These are phyloP conservation scores for Xylaria telfairii DNA, from an alignment of 495 filamentous ascomycete species.

Conservation along the genomic window DNA sequence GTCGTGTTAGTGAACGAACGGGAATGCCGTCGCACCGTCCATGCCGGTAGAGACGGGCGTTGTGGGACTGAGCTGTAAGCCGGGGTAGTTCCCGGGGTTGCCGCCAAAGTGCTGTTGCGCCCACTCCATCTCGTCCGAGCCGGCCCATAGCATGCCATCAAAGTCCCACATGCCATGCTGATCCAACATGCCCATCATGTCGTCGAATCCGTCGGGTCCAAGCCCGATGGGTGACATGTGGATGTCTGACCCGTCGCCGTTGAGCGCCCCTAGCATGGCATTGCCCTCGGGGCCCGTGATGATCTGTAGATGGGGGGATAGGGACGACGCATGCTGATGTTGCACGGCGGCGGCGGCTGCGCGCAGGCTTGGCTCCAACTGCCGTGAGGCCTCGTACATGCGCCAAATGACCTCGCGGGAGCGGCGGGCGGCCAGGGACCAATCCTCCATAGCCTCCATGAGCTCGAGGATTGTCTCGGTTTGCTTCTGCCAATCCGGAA, in stretches of 20 bases:
- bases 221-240: conserved; percentile 59
- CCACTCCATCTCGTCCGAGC: conserved; percentile 46
- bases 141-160: conserved; percentile 59
- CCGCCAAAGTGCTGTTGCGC: conserved; percentile 37
- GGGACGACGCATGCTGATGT: conserved; percentile 34
- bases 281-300: conserved; percentile 39
- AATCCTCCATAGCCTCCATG: conserved; percentile 72
- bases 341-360: conserved; percentile 28
- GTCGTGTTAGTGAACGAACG: conserved; percentile 22
- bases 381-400: conserved; percentile 68
- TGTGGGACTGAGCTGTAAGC: conserved; percentile 26
- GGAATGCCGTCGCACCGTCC: conserved; percentile 24
- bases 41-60: conserved; percentile 24
- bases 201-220: conserved; percentile 57
- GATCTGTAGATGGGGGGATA: conserved; percentile 37
- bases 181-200: conserved; percentile 60
- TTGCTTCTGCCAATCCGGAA: conserved; percentile 65
- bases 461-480: conserved; percentile 72
- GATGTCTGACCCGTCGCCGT: conserved; percentile 40
- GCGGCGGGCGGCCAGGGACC: conserved; percentile 72
- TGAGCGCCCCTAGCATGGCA: conserved; percentile 41
- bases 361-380: conserved; percentile 46
- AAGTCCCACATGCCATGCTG: conserved; percentile 63
- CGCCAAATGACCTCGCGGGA: conserved; percentile 71
- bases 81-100: conserved; percentile 25